Evolutionary conservation across 441 rosid species (phyloP).

Genomic region (Caryocar brasiliense): DNA sequence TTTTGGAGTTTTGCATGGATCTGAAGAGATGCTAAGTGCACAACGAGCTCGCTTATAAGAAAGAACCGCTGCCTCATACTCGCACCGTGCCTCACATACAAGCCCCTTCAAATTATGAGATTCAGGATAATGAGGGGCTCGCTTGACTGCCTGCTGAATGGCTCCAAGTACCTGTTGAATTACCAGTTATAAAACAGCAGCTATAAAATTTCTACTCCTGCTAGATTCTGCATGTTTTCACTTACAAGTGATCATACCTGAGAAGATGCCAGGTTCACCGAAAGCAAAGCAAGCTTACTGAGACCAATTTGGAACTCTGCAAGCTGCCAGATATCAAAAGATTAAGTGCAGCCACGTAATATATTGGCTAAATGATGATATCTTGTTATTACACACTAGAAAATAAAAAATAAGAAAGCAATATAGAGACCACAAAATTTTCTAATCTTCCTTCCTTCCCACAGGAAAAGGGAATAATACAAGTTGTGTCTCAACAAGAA

Average conservation of each 20-base stretch:
- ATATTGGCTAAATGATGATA: background rate
- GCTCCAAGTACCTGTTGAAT: conserved; percentile 70
- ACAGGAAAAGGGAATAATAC: no score
- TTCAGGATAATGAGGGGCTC: conserved; percentile 68
- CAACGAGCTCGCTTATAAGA: conserved; percentile 60
- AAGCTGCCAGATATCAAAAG: conserved; percentile 42
- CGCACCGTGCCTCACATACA: conserved; percentile 64
- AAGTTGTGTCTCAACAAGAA: no score
- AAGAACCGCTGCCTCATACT: conserved; percentile 52
- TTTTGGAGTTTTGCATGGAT: conserved; percentile 22
- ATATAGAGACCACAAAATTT: background rate
- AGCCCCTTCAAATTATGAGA: conserved; percentile 82
- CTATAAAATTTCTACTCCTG: no score
- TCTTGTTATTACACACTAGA: no score
- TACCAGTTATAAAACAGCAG: conserved; percentile 9
- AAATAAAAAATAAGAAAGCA: background rate
- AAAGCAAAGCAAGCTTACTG: conserved; percentile 63
- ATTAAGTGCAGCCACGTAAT: background rate
- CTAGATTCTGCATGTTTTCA: no score
- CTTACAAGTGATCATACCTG: conserved; percentile 41
- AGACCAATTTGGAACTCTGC: conserved; percentile 93
- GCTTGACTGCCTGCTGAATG: conserved; percentile 81
- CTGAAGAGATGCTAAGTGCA: conserved; percentile 38
- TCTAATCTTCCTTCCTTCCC: no score
- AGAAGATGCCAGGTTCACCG: conserved; percentile 66